Percentiles rank a stretch among this genome's conserved stretches.
phyloP scores from a whole-genome alignment of 441 rosid species.

The Capsella rubella region DNA sequence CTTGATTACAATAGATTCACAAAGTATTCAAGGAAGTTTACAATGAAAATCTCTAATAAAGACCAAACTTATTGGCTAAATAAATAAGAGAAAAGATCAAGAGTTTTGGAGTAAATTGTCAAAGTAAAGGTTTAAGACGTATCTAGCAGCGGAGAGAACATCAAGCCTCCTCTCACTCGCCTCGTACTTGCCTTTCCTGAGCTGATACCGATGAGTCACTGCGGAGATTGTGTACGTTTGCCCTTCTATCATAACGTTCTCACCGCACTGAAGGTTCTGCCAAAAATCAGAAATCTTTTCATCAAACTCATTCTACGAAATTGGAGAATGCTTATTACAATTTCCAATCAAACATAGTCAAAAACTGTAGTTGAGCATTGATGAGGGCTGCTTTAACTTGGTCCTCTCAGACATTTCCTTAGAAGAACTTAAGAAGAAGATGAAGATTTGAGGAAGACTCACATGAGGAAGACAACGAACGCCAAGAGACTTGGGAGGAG shows the following conservation, averaged over 20 bases:
- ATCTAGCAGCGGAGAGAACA: slow-evolving; percentile 86
- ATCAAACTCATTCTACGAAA: neutral
- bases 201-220: slow-evolving; percentile 86
- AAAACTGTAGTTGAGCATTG: too few relatives aligned
- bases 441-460: slow-evolving; percentile 15
- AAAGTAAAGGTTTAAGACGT: slow-evolving; percentile 73
- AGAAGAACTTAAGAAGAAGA: neutral
- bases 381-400: too few relatives aligned
- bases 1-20: neutral
- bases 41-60: neutral
- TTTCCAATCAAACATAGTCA: too few relatives aligned
- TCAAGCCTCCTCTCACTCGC: slow-evolving; percentile 88
- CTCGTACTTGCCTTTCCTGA: slow-evolving; percentile 87
- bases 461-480: slow-evolving; percentile 82
- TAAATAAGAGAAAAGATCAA: slow-evolving; percentile 34
- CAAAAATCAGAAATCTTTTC: neutral
- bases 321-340: too few relatives aligned
- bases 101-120: slow-evolving; percentile 77
- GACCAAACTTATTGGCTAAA: neutral
- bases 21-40: neutral
- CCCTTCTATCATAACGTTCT: slow-evolving; percentile 89
- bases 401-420: too few relatives aligned
- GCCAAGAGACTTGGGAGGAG: slow-evolving; percentile 93
- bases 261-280: slow-evolving; percentile 76
- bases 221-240: slow-evolving; percentile 79